phyloP scores from a whole-genome alignment of 2,329 filamentous ascomycete genomes.

The Dactylellina cionopaga region DNA sequence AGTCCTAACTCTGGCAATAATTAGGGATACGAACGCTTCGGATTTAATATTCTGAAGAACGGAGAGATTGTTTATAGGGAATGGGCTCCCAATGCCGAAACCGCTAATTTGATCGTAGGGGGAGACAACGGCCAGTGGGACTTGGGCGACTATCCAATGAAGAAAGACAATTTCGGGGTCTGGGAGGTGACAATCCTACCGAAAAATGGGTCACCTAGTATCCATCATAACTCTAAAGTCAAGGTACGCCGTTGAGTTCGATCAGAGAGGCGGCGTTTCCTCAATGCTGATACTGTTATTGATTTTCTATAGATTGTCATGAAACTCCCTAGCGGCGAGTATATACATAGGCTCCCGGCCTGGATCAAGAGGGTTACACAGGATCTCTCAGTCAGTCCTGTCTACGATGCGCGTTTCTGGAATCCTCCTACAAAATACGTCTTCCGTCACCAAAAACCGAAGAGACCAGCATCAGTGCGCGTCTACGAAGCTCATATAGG shows the following conservation, averaged over 20 bases:
- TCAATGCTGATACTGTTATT: neutral
- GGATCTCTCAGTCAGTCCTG: constrained; percentile 85
- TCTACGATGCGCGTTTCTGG: constrained; percentile 97
- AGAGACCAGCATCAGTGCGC: constrained; percentile 84
- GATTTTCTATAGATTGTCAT: constrained; percentile 75
- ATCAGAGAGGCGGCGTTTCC: neutral
- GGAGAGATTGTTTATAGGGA: constrained; percentile 91
- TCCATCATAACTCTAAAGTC: constrained; percentile 92
- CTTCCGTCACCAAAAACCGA: constrained; percentile 83
- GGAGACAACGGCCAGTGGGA: constrained; percentile 77
- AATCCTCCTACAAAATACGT: constrained; percentile 84
- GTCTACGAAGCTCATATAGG: constrained; percentile 99
- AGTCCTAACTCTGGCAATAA: constrained; percentile 17
- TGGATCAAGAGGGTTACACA: constrained; percentile 99
- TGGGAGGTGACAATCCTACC: constrained; percentile 84
- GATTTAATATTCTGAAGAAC: constrained; percentile 81
- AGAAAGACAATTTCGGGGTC: constrained; percentile 82
- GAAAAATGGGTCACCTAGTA: constrained; percentile 77
- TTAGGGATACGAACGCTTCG: constrained; percentile 85
- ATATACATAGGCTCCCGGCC: constrained; percentile 86
- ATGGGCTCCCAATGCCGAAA: constrained; percentile 90
- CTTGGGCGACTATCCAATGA: constrained; percentile 83
- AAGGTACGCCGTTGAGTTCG: constrained; percentile 71
- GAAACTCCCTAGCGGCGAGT: constrained; percentile 78
- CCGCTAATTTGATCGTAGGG: constrained; percentile 79